phyloP scores from a whole-genome alignment of 2,329 filamentous ascomycete genomes.

The Venturiaceae sp. region DNA sequence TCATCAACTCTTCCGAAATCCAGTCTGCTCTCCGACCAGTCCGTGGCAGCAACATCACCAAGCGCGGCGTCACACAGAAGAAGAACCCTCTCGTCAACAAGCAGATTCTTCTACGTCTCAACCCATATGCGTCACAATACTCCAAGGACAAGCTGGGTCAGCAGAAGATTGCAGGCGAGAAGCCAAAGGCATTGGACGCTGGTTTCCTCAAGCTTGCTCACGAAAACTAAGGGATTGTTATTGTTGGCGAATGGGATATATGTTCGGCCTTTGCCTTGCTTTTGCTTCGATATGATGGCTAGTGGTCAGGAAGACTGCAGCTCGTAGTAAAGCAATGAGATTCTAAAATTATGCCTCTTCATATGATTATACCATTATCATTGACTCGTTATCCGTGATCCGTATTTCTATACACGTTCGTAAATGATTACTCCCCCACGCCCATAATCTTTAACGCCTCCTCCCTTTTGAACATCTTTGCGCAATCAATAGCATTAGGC shows the following conservation, averaged over 20 bases:
- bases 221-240: slow-evolving; percentile 5
- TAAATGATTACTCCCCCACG: neutral
- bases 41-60: slow-evolving; percentile 82
- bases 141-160: slow-evolving; percentile 75
- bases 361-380: neutral
- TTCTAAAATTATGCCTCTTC: neutral
- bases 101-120: slow-evolving; percentile 96
- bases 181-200: slow-evolving; percentile 47
- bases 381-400: neutral
- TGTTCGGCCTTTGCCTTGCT: neutral
- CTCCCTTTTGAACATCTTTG: slow-evolving; percentile 35
- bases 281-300: neutral
- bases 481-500: slow-evolving; percentile 36
- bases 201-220: slow-evolving; percentile 30
- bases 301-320: neutral
- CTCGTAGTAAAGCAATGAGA: neutral
- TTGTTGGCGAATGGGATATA: neutral
- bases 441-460: slow-evolving; percentile 10
- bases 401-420: neutral
- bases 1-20: slow-evolving; percentile 99
- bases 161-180: slow-evolving; percentile 52
- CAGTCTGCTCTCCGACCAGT: slow-evolving; percentile 90
- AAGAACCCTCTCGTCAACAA: slow-evolving; percentile 99
- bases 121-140: slow-evolving; percentile 93
- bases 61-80: slow-evolving; percentile 91